These are phyloP conservation scores for Beauveria brongniartii DNA, from an alignment of 2,329 filamentous ascomycete genomes.

Conservation along the genomic window DNA sequence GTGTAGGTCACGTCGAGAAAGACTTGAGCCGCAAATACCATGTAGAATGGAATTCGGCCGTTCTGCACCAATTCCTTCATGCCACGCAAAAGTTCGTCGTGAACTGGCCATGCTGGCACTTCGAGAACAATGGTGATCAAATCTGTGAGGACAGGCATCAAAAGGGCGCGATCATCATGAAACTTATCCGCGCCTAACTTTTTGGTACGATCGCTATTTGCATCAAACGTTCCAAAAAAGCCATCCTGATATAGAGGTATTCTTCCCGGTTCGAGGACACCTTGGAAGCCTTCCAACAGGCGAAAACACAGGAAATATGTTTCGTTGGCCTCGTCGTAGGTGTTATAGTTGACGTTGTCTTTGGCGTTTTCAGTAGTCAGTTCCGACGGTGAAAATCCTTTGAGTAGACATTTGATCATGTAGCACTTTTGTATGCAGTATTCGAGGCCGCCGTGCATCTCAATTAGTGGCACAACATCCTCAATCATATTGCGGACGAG, in stretches of 20 bases:
- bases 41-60: constrained; percentile 19
- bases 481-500: constrained; percentile 17
- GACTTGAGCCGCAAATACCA: constrained; percentile 25
- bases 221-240: constrained; percentile 23
- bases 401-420: not conserved
- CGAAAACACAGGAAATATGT: constrained; percentile 17
- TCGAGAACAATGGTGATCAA: constrained; percentile 1
- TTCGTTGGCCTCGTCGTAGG: constrained; percentile 21
- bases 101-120: constrained; percentile 16
- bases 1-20: constrained; percentile 21
- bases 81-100: constrained; percentile 23
- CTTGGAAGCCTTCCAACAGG: constrained; percentile 17
- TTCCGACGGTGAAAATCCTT: not conserved
- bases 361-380: constrained; percentile 13
- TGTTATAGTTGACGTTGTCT: constrained; percentile 17
- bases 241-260: constrained; percentile 16
- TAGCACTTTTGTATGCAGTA: not conserved
- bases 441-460: not conserved
- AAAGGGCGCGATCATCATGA: constrained; percentile 25
- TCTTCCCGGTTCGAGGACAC: constrained; percentile 15
- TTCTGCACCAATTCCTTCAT: constrained; percentile 21
- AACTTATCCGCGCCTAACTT: constrained; percentile 24
- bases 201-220: constrained; percentile 19
- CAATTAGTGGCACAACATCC: not conserved
- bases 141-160: constrained; percentile 21